A percentile compares a stretch with the other conserved stretches of the same genome.
These are phyloP conservation scores for Ichthyophthirius multifiliis DNA, from an alignment of 169 alveolate species.

Conservation along the genomic window DNA sequence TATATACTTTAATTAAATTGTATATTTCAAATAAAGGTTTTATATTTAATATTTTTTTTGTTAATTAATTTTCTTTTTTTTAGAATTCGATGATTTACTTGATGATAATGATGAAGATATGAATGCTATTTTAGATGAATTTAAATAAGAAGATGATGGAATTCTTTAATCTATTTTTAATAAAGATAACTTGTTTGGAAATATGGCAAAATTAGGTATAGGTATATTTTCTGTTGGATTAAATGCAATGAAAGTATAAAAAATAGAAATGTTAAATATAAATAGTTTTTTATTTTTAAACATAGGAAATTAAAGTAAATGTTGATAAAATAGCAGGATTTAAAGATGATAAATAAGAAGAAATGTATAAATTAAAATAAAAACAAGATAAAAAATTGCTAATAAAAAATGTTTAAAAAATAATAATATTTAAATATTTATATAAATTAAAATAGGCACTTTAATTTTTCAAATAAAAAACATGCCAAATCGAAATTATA, in stretches of 20 bases:
- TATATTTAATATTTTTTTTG: too few species aligned
- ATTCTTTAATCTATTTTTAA: background rate
- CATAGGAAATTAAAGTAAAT: background rate
- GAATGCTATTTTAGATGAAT: slow-evolving; percentile 31
- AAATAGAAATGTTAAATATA: too few species aligned
- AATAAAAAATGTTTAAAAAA: slow-evolving; percentile 1
- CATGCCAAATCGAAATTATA: slow-evolving; percentile 25
- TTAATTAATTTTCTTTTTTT: too few species aligned
- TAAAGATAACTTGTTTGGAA: background rate
- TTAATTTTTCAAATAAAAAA: slow-evolving; percentile 21
- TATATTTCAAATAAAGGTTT: slow-evolving; percentile 21
- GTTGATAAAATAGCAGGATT: background rate
- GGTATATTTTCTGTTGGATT: background rate
- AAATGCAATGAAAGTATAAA: background rate
- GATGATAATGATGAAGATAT: slow-evolving; percentile 13
- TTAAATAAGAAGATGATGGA: background rate
- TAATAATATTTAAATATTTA: too few species aligned
- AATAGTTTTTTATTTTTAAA: background rate
- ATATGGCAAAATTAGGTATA: slow-evolving; percentile 14
- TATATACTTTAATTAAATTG: slow-evolving; percentile 11
- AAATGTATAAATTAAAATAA: background rate
- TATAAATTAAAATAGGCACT: slow-evolving; percentile 14
- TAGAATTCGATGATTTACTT: too few species aligned
- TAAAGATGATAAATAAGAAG: background rate
- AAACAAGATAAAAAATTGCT: background rate